Evolutionary conservation across 306 rosid genomes (phyloP), one percentile per base, ranked within the genome.

Genomic region (Leucaena leucocephala): DNA sequence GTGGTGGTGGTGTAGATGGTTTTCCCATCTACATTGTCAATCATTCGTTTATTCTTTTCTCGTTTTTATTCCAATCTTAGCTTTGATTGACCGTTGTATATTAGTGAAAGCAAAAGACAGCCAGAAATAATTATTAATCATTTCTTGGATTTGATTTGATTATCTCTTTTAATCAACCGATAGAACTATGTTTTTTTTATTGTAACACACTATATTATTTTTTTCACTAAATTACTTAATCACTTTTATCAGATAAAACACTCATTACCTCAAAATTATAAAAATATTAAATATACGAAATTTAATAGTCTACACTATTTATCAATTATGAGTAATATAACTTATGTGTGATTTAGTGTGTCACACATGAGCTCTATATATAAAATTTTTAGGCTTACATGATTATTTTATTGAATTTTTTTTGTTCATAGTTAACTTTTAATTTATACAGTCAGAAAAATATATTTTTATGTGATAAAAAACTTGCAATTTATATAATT

Each of bases 91-190:
- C 67, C 67, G 67, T 61, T 61, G 66, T 27, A 27, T 27, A 10
- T 59, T 11, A 9, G 17, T 11, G 62, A 55, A 17, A 19, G 11
- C 33, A 17, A 2, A 55, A 0, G 33, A n/a, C 4, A 19, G 63
- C 63, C 66, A 22, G 11, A 27, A 13, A 9, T 61, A 61, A 61
- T 61, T 45, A 45, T 45, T 45, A 45, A 61, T 61, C 67, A 61
- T 61, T 61, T 19, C 27, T 22, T 58, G 64, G 64, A 58, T 58
- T 58, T 21, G 64, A 58, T 58, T 58, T 21, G 48, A 65, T 38
- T 38, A 38, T 58, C 64, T 22, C 64, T 57, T 57, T 57, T 21
- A 55, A 55, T 63, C 9, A 17, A 52, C 5, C 22, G 6, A 52
- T 49, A 15, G 27, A 27, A 27, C 4, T 49, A 5, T 49, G 15